Evolutionary conservation across 108 stramenopile genomes (phyloP).

Genomic region (Schizochytrium sp.): DNA sequence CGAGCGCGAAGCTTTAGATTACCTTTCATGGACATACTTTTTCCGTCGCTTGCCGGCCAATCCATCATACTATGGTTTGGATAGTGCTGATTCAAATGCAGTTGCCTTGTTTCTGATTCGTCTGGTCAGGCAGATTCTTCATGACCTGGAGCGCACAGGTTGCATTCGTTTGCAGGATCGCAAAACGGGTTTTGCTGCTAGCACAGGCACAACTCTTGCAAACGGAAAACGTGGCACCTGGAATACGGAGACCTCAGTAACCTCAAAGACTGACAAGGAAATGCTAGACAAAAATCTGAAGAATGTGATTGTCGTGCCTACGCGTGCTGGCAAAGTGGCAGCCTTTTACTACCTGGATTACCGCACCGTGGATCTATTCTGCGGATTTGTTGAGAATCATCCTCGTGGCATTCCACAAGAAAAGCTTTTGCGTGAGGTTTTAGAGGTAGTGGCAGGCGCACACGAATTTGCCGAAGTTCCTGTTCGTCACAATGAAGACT

Average conservation of each 20-base stretch:
- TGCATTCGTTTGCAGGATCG: constrained; percentile 76
- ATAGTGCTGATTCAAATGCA: constrained; percentile 74
- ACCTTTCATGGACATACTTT: constrained; percentile 96
- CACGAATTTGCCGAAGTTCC: constrained; percentile 96
- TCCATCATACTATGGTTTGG: constrained; percentile 93
- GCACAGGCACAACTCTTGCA: background rate
- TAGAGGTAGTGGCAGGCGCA: constrained; percentile 82
- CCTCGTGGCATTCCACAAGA: constrained; percentile 54
- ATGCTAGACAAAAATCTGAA: constrained; percentile 49
- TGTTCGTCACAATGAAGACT: constrained; percentile 97
- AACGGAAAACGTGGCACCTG: background rate
- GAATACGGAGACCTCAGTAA: constrained; percentile 13
- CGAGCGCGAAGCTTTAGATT: constrained; percentile 86
- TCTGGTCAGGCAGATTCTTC: constrained; percentile 78
- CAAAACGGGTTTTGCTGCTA: background rate
- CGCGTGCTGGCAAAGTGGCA: constrained; percentile 84
- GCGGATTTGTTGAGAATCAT: background rate
- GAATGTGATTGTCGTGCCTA: constrained; percentile 70
- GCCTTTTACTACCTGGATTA: constrained; percentile 93
- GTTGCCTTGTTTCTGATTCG: constrained; percentile 80
- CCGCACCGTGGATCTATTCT: constrained; percentile 71
- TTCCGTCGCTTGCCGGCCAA: constrained; percentile 89
- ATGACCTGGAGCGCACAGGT: constrained; percentile 80
- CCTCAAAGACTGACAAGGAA: constrained; percentile 48
- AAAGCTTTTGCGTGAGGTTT: constrained; percentile 76